These are phyloP conservation scores for Isatis tinctoria DNA, from an alignment of 345 rosid genomes.

Conservation along the genomic window DNA sequence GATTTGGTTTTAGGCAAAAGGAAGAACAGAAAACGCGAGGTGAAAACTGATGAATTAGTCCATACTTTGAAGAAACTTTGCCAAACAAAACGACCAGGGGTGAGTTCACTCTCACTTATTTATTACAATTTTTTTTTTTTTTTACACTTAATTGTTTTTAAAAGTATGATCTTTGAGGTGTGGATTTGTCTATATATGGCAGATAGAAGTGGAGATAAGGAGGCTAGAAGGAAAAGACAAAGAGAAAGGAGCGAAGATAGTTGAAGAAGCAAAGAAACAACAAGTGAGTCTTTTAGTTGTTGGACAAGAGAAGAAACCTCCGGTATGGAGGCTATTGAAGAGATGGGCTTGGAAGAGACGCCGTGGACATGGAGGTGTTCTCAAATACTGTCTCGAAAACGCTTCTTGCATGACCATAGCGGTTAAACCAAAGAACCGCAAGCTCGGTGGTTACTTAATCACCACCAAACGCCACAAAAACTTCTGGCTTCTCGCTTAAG, in stretches of 20 bases:
- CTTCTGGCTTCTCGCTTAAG: constrained; percentile 89
- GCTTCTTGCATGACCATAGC: constrained; percentile 87
- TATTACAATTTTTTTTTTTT: background rate
- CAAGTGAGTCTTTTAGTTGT: constrained; percentile 59
- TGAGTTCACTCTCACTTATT: constrained; percentile 29
- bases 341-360: constrained; percentile 50
- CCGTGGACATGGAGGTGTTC: constrained; percentile 34
- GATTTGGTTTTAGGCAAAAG: constrained; percentile 30
- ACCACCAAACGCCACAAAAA: constrained; percentile 88
- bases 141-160: background rate
- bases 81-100: constrained; percentile 66
- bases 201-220: constrained; percentile 62
- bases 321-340: constrained; percentile 51
- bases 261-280: constrained; percentile 70
- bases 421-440: constrained; percentile 68
- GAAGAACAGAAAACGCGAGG: constrained; percentile 34
- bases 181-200: background rate
- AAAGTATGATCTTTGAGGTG: background rate
- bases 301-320: constrained; percentile 66
- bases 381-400: constrained; percentile 71
- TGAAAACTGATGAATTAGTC: constrained; percentile 48
- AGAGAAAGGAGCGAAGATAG: constrained; percentile 62
- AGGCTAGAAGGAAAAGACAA: constrained; percentile 51
- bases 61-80: constrained; percentile 57
- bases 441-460: constrained; percentile 81